These are phyloP conservation scores for Conticribra guillardii DNA, from an alignment of 108 stramenopile genomes.

Conservation along the genomic window DNA sequence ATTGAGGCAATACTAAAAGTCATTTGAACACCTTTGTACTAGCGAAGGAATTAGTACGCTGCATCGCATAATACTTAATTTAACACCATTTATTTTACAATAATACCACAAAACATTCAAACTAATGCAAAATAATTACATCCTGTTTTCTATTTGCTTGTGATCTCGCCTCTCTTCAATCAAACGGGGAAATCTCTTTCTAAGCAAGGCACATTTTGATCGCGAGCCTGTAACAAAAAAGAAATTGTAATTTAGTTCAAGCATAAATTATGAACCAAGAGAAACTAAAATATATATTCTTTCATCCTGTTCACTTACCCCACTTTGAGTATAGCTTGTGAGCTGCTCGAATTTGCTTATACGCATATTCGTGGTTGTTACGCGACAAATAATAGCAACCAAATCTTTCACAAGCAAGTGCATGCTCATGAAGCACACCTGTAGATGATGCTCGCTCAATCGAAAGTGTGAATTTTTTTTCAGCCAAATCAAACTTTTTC, in stretches of 20 bases:
- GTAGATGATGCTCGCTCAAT: slow-evolving; percentile 1
- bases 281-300: neutral
- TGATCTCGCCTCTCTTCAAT: neutral
- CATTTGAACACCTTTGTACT: no score
- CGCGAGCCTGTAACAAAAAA: neutral
- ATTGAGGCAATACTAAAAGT: no score
- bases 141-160: no score
- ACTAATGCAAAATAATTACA: no score
- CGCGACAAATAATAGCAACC: neutral
- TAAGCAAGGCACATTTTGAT: neutral
- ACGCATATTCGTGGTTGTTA: neutral
- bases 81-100: no score
- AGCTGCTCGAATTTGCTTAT: slow-evolving; percentile 5
- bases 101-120: no score
- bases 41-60: no score
- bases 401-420: slow-evolving; percentile 15
- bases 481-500: slow-evolving; percentile 3
- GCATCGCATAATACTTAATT: no score
- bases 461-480: neutral
- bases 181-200: neutral
- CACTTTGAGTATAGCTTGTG: slow-evolving; percentile 4
- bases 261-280: neutral
- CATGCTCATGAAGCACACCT: slow-evolving; percentile 8
- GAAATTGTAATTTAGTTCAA: no score
- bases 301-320: slow-evolving; percentile 7